Evolutionary conservation across 108 stramenopile genomes (phyloP), one percentile per base, ranked within the genome.

Genomic region (Schizochytrium sp.): DNA sequence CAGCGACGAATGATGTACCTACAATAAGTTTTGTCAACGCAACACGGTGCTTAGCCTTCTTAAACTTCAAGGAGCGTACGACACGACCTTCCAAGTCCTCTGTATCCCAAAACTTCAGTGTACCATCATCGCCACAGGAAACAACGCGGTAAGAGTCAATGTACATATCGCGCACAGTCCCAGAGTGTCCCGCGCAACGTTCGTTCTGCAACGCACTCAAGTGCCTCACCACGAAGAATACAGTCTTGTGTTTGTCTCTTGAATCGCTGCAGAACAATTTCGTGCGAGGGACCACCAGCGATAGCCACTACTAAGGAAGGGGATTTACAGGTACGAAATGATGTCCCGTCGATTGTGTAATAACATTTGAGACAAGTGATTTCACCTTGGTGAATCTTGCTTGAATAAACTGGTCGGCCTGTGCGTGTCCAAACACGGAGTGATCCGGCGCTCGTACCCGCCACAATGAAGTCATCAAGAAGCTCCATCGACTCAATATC

Each of bases 21-120:
- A 83, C 76, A 5, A 83, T 10, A 40, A 83, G 76, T 10, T 42
- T 47, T 40, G 47, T 83, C 38, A 83, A 53, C 13, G 5, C 50
- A 10, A 28, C 15, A 13, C 76, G 47, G 15, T 83, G 76, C 10
- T 55, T 49, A 38, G 47, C 5, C 50, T 53, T 13, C 13, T 55
- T 55, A 42, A 55, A 83, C 76, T 83, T 83, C 50, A 83, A n/a
- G 47, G 76, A 55, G 47, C 76, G 47, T 38, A 83, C 8, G 0
- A 55, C 76, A 38, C 53, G 47, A 47, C 13, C 47, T 53, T 83
- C 76, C 50, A n/a, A n/a, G 15, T 83, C 76, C 28, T 83, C 76
- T 1, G 28, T n/a, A 49, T 83, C 76, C 76, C 76, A 83, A 83
- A 55, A 83, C 53, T 83, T 83, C n/a, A 83, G 49, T 8, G 5